A percentile compares a stretch with the other conserved stretches of the same genome.
Conservation (phyloP, 495 filamentous ascomycete genomes). For the Trichoderma erinaceum region DNA sequence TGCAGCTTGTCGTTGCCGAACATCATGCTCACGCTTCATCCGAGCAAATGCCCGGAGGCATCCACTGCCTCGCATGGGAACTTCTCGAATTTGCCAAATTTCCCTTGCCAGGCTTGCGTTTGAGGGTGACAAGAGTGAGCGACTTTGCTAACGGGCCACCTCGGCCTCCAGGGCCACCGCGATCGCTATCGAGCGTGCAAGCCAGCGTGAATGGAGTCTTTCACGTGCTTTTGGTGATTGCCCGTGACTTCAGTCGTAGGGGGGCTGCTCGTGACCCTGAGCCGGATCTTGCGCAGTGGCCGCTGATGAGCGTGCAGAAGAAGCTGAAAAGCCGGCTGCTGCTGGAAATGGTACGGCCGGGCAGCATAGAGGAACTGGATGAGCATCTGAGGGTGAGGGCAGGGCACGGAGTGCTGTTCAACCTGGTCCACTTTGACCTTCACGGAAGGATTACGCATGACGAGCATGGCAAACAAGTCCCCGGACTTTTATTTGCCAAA, state of each 20-base stretch:
- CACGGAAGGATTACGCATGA: constrained; percentile 14
- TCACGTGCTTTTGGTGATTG: constrained; percentile 13
- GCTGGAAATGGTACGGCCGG: constrained; percentile 14
- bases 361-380: constrained; percentile 13
- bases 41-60: background rate
- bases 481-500: constrained; percentile 6
- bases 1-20: constrained; percentile 5
- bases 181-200: constrained; percentile 11
- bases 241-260: constrained; percentile 1
- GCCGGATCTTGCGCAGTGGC: constrained; percentile 14
- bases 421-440: constrained; percentile 15
- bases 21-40: background rate
- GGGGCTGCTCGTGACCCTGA: constrained; percentile 5
- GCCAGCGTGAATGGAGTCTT: background rate
- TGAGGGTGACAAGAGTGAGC: constrained; percentile 5
- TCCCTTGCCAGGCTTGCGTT: background rate
- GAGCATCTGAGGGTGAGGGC: constrained; percentile 3
- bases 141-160: background rate
- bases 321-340: constrained; percentile 7
- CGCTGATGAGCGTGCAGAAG: constrained; percentile 12
- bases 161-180: background rate
- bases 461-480: constrained; percentile 4
- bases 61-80: constrained; percentile 15
- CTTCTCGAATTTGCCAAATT: background rate
- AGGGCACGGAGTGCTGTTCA: constrained; percentile 1